Base-by-base conservation (phyloP, 306 rosid genomes). In the Senna siamea region DNA sequence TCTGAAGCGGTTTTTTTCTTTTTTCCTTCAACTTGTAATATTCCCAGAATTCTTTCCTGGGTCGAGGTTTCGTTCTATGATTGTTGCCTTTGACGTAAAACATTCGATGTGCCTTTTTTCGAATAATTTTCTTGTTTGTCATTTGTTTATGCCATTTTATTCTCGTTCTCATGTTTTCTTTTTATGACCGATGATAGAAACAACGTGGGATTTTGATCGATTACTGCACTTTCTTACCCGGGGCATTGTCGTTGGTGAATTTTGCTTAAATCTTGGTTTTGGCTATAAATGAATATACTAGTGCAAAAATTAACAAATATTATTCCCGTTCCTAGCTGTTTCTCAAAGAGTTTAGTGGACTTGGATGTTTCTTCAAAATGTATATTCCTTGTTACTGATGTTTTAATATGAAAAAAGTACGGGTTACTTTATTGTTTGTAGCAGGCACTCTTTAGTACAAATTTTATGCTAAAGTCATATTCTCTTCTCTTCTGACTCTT, bases 51-150 rank as follows among this genome's bases (percentile, higher is more conserved):
- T 18, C 44, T 5, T 14, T 37, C 18, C 9, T 57, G 76, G 70
- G 71, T 62, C 41, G 66, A 1, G 57, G 20, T 62, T 77, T 43
- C 44, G 46, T n/a, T 51, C 34, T 50, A 70, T 67, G 30, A 73
- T 59, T 19, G 73, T 48, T 56, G 44, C 62, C 66, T 47, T 10
- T 77, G 58, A 28, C 52, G 6, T 20, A 15, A 4, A 44, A 38
- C 40, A 13, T 35, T 9, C 17, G 22, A 54, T 35, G 50, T 38
- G 43, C 19, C 51, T 13, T 18, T n/a, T 46, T 67, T 2, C 6
- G 14, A 15, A 7, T 52, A 2, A 1, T 47, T 18, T 34, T 56
- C 5, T 1, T 7, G 15, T 2, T 43, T 19, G 19, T 35, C n/a
- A 2, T 15, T 66, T 47, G 57, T 19, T 47, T 54, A 57, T 47